phyloP scores from a whole-genome alignment of 1,284 basidiomycete species.

The Puccinia horiana region DNA sequence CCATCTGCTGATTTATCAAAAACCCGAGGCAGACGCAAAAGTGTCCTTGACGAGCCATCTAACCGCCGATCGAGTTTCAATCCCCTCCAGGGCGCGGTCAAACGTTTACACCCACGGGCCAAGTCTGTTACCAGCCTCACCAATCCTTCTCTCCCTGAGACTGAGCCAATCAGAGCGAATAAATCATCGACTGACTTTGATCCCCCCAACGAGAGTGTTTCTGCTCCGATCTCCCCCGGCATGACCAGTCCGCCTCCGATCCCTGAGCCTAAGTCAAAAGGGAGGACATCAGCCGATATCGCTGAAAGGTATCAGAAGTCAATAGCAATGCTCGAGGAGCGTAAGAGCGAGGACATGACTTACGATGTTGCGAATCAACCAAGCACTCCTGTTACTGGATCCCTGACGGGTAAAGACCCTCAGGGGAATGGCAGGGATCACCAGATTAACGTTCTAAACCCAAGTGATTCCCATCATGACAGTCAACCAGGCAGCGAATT shows the following conservation, averaged over 20 bases:
- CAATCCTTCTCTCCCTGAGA: not conserved
- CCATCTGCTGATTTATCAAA: not conserved
- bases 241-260: not conserved
- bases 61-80: conserved; percentile 16
- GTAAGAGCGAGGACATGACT: conserved; percentile 36
- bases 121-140: conserved; percentile 7
- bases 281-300: conserved; percentile 44
- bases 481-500: conserved; percentile 19
- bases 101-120: conserved; percentile 24
- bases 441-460: not conserved
- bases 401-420: not conserved
- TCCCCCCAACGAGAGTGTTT: not conserved
- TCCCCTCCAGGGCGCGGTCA: not conserved
- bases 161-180: not conserved
- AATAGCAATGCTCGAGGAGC: conserved; percentile 33
- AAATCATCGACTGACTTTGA: not conserved
- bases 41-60: conserved; percentile 24
- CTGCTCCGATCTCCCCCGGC: not conserved
- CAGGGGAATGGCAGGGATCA: conserved; percentile 8
- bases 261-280: conserved; percentile 16
- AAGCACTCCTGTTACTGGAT: not conserved
- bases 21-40: not conserved
- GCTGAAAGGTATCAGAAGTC: conserved; percentile 39
- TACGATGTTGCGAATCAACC: conserved; percentile 12
- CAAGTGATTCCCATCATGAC: not conserved